A percentile compares a stretch with the other conserved stretches of the same genome.
These are phyloP conservation scores for Magnusiomyces ingens DNA, from an alignment of 1,139 yeast species.

Conservation along the genomic window DNA sequence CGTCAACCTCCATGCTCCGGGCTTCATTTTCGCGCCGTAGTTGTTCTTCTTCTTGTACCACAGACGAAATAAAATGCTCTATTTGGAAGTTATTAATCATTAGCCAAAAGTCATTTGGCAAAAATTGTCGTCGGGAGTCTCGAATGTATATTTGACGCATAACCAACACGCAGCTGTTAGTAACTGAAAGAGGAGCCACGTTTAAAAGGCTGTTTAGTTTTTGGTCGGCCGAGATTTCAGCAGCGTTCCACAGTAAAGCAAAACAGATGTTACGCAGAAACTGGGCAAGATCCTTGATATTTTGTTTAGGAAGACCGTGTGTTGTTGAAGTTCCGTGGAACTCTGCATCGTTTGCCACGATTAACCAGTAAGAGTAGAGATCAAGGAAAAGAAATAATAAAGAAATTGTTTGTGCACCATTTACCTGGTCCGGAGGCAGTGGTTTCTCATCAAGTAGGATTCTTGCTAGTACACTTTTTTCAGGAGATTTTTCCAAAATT, in stretches of 20 bases:
- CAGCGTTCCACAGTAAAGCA: conserved; percentile 44
- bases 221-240: background rate
- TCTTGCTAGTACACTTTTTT: background rate
- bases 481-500: conserved; percentile 14
- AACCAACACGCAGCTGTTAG: conserved; percentile 31
- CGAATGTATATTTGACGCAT: conserved; percentile 63
- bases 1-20: conserved; percentile 18
- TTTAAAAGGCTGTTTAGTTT: background rate
- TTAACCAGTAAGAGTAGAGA: conserved; percentile 49
- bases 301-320: conserved; percentile 39
- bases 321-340: conserved; percentile 27
- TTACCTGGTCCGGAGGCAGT: conserved; percentile 5
- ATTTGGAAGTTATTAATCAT: conserved; percentile 27
- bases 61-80: conserved; percentile 29
- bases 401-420: conserved; percentile 18
- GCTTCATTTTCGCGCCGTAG: conserved; percentile 16
- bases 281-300: conserved; percentile 42
- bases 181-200: background rate
- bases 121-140: conserved; percentile 57
- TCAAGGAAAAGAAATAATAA: conserved; percentile 39
- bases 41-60: conserved; percentile 40
- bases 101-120: conserved; percentile 54
- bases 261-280: conserved; percentile 54
- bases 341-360: conserved; percentile 67
- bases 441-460: conserved; percentile 1